phyloP scores from a whole-genome alignment of 176 grass and related monocot species.

The Stipa capillata region DNA sequence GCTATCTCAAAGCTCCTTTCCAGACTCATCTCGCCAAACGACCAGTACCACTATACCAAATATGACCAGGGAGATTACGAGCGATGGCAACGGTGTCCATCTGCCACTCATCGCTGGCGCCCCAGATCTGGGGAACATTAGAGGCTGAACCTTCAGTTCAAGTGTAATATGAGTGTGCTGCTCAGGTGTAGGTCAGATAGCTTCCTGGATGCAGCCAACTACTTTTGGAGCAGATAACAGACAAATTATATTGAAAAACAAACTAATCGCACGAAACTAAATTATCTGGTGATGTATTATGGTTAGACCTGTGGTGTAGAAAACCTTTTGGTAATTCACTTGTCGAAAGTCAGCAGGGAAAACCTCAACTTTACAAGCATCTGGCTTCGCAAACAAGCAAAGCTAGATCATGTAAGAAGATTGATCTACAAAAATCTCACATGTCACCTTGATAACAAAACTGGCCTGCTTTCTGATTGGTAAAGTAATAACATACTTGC shows the following conservation, averaged over 20 bases:
- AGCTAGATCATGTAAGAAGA: background rate
- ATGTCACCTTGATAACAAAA: background rate
- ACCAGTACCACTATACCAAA: slow-evolving; percentile 3
- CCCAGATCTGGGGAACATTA: slow-evolving; percentile 18
- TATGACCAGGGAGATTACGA: background rate
- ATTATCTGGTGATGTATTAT: background rate
- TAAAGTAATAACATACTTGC: slow-evolving; percentile 9
- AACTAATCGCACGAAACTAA: too few species aligned
- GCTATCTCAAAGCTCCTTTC: slow-evolving; percentile 12
- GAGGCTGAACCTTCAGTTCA: background rate
- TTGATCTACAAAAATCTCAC: background rate
- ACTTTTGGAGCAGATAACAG: background rate
- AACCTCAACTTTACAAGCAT: background rate
- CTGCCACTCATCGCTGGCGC: slow-evolving; percentile 12
- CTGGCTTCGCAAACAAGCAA: slow-evolving; percentile 20
- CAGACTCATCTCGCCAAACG: slow-evolving; percentile 32
- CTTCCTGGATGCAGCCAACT: slow-evolving; percentile 1
- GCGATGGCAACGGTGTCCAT: slow-evolving; percentile 3
- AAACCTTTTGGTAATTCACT: background rate
- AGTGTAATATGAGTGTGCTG: background rate
- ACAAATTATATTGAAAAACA: background rate
- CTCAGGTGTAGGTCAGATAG: background rate
- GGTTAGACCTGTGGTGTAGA: background rate
- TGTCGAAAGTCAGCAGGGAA: background rate
- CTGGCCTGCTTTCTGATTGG: background rate